Conservation (phyloP, 2,329 filamentous ascomycete genomes). For the Fusarium cicatricum region DNA sequence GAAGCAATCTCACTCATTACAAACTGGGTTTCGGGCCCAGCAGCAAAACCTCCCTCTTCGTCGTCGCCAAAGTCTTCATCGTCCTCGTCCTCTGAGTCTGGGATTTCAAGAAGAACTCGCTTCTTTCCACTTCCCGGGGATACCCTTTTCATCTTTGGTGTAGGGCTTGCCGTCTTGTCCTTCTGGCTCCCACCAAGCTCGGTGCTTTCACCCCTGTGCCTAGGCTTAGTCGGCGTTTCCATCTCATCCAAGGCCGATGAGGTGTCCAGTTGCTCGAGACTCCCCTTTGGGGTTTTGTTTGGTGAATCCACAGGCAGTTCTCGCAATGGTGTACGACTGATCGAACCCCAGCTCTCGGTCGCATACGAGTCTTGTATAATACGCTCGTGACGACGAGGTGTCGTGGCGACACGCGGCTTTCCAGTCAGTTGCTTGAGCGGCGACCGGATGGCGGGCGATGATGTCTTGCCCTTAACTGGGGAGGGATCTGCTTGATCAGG, state of each 20-base stretch:
- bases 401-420: slow-evolving; percentile 28
- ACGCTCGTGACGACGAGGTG: slow-evolving; percentile 39
- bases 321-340: slow-evolving; percentile 33
- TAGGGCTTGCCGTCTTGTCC: slow-evolving; percentile 20
- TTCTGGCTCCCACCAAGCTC: slow-evolving; percentile 32
- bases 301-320: slow-evolving; percentile 25
- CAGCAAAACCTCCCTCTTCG: slow-evolving; percentile 35
- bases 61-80: slow-evolving; percentile 40
- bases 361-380: slow-evolving; percentile 58
- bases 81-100: slow-evolving; percentile 59
- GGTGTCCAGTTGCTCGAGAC: slow-evolving; percentile 26
- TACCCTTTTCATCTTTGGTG: slow-evolving; percentile 33
- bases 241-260: slow-evolving; percentile 37
- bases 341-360: slow-evolving; percentile 45
- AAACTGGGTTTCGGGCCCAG: slow-evolving; percentile 48
- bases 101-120: slow-evolving; percentile 50
- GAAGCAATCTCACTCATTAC: slow-evolving; percentile 46
- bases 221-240: slow-evolving; percentile 37
- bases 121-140: slow-evolving; percentile 31
- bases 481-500: slow-evolving; percentile 44
- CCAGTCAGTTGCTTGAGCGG: slow-evolving; percentile 36
- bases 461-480: slow-evolving; percentile 49
- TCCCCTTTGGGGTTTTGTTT: slow-evolving; percentile 17
- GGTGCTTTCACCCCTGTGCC: slow-evolving; percentile 26
- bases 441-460: slow-evolving; percentile 36